Evolutionary conservation across 202 grass and related monocot species (phyloP).

Genomic region (Saccharum hybrid): DNA sequence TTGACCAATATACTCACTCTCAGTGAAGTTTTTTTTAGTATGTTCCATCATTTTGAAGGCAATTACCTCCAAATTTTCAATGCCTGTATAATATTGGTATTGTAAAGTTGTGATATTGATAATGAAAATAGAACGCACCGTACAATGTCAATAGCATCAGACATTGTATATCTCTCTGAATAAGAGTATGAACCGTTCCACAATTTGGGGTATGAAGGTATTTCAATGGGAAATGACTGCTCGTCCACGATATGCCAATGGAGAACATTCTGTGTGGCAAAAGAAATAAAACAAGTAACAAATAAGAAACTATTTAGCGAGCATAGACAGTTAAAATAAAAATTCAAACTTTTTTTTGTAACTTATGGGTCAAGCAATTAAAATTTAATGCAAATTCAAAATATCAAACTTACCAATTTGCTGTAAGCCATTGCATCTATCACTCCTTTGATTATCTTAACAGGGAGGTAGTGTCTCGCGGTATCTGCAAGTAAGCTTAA

Average conservation of each 20-base stretch:
- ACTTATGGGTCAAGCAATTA: conserved; percentile 21
- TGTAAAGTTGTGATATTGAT: conserved; percentile 21
- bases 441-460: conserved; percentile 78
- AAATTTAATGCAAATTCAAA: background rate
- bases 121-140: conserved; percentile 56
- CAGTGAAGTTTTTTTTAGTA: background rate
- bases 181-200: conserved; percentile 89
- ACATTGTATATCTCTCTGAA: conserved; percentile 87
- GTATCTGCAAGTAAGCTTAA: conserved; percentile 72
- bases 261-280: conserved; percentile 73
- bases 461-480: conserved; percentile 79
- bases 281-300: conserved; percentile 22
- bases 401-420: conserved; percentile 73
- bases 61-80: conserved; percentile 10
- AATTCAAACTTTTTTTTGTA: background rate
- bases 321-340: conserved; percentile 27
- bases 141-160: conserved; percentile 85
- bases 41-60: background rate
- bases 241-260: conserved; percentile 94
- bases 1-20: background rate
- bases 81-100: background rate
- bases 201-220: conserved; percentile 93
- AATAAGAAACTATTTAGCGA: conserved; percentile 31
- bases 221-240: conserved; percentile 90
- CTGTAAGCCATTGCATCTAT: conserved; percentile 98